Evolutionary conservation across 192 early-diverging fungal genomes (phyloP).

Genomic region (Cladochytrium replicatum): DNA sequence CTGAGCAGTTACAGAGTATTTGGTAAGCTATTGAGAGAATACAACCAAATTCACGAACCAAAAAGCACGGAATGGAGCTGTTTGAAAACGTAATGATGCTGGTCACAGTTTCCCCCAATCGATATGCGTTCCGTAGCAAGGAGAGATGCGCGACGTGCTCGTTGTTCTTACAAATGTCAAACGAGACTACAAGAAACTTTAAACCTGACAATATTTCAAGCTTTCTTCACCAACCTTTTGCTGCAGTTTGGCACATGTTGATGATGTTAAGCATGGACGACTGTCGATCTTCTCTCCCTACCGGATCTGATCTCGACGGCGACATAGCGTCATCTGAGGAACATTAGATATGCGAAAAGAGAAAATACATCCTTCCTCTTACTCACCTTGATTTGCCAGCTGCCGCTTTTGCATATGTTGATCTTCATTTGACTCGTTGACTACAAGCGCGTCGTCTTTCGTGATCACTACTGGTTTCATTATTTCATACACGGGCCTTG

Average conservation of each 20-base stretch:
- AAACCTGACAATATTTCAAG: too few species aligned
- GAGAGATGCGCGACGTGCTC: constrained; percentile 64
- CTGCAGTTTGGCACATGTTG: constrained; percentile 4
- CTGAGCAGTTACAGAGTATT: too few species aligned
- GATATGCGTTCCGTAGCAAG: constrained; percentile 51
- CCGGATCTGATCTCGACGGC: not conserved
- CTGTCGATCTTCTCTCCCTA: not conserved
- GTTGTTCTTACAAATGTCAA: constrained; percentile 77
- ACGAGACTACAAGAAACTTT: constrained; percentile 39
- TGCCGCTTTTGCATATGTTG: too few species aligned
- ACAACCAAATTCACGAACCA: too few species aligned
- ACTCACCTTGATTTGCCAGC: too few species aligned
- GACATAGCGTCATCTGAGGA: not conserved
- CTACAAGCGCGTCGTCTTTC: constrained; percentile 53
- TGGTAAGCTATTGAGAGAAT: too few species aligned
- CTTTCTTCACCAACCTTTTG: constrained; percentile 5
- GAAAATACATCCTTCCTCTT: too few species aligned
- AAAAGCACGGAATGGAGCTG: constrained; percentile 57
- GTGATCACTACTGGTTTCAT: constrained; percentile 60
- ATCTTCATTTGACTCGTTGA: too few species aligned
- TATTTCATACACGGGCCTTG: constrained; percentile 58
- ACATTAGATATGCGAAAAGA: too few species aligned
- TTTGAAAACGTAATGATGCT: constrained; percentile 58
- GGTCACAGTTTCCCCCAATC: constrained; percentile 63
- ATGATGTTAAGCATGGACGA: constrained; percentile 9